Percentiles rank a stretch among this genome's conserved stretches.
Evolutionary conservation across 2,329 filamentous ascomycete species (phyloP).

Genomic region (Neofusicoccum parvum): DNA sequence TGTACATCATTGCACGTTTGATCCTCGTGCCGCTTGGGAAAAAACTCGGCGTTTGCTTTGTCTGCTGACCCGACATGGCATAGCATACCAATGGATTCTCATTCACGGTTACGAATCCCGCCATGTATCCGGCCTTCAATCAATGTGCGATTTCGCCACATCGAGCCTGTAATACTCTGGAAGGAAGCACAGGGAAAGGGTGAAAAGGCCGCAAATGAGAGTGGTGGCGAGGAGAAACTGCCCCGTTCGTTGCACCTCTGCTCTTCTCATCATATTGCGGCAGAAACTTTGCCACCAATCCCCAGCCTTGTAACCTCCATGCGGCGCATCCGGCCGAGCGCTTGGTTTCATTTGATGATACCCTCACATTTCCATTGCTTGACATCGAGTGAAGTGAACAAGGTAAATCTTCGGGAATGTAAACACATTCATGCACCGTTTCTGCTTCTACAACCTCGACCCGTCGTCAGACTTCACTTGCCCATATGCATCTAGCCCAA

Average conservation of each 20-base stretch:
- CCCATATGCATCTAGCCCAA: too few relatives aligned
- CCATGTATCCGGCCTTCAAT: background rate
- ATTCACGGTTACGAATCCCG: slow-evolving; percentile 21
- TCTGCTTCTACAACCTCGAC: too few relatives aligned
- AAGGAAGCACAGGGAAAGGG: background rate
- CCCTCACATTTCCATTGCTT: too few relatives aligned
- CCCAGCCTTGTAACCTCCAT: too few relatives aligned
- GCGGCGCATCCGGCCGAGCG: too few relatives aligned
- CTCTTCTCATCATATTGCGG: background rate
- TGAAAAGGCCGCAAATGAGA: background rate
- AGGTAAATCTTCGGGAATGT: too few relatives aligned
- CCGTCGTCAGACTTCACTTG: too few relatives aligned
- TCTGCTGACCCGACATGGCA: slow-evolving; percentile 21
- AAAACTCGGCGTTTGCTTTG: slow-evolving; percentile 21
- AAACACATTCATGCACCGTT: too few relatives aligned
- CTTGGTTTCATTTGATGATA: too few relatives aligned
- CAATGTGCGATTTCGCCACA: slow-evolving; percentile 3
- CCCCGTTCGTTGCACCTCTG: background rate
- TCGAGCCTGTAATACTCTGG: background rate
- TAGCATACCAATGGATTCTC: slow-evolving; percentile 24
- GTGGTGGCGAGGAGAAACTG: background rate
- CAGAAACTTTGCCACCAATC: background rate
- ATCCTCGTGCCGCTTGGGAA: slow-evolving; percentile 19
- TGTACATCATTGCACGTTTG: slow-evolving; percentile 13
- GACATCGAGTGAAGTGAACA: too few relatives aligned